Base-by-base conservation (phyloP, 78 protist species). In the Guillardia theta region DNA sequence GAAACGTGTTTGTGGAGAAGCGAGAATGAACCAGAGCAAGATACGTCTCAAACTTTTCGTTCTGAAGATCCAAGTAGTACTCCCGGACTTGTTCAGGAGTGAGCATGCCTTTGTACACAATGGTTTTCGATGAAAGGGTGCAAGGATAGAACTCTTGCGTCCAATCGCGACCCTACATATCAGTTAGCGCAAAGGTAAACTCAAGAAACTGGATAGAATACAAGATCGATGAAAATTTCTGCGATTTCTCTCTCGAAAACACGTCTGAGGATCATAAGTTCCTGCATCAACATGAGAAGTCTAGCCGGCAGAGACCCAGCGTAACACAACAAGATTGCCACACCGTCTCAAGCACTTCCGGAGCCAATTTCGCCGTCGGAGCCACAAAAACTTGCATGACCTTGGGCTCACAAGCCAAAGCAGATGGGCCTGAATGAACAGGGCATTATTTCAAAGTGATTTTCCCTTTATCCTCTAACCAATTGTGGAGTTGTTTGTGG, bases 71-170 rank as follows among this genome's bases (percentile, higher is more conserved):
- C 15, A 92, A 50, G 0, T 93, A 45, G 88, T 64, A 94, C n/a
- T 97, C 92, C 64, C 93, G 37, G 47, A 97, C 97, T 78, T 97
- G 98, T 37, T 45, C 78, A 41, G 96, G 47, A 8, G 95, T 78
- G 54, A 95, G 92, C 92, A 93, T 88, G 48, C 96, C 96, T 94
- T 95, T 95, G 96, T 95, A 94, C 50, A 93, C 94, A 45, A 94
- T 77, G 53, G 93, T 87, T 39, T 90, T 48, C 36, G 96, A 45
- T 48, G 93, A 76, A 0, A 97, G 94, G 22, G 96, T 88, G 94
- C 94, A 76, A 33, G 94, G 46, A 95, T 96, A 95, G 76, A 95
- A 94, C 27, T 80, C 90, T 48, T 53, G 62, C 62, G 62, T 53
- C 62, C 62, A 53, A 53, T 53, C 62, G 33, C 33, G 62, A 12